Percentiles rank a stretch among this genome's conserved stretches.
These are phyloP conservation scores for Metarhizium humberi DNA, from an alignment of 2,329 filamentous ascomycete species.

Conservation along the genomic window DNA sequence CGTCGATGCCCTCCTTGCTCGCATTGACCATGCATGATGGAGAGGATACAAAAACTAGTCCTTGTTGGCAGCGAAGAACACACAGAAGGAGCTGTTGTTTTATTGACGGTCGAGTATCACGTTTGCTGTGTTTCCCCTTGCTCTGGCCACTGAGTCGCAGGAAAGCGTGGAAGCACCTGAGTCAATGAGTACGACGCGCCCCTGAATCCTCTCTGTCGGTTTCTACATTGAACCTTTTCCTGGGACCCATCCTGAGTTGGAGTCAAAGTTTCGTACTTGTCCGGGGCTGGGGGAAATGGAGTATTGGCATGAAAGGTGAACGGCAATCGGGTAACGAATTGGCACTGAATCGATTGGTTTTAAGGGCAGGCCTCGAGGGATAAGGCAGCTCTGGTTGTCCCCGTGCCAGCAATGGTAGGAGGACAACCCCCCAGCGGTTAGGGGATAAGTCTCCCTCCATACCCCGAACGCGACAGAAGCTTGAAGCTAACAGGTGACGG, in stretches of 20 bases:
- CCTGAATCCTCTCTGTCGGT: neutral
- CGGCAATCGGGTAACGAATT: neutral
- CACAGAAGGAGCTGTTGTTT: slow-evolving; percentile 53
- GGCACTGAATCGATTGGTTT: slow-evolving; percentile 9
- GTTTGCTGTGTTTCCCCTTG: neutral
- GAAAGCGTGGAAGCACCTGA: slow-evolving; percentile 2
- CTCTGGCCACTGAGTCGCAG: slow-evolving; percentile 3
- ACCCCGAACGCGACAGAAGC: neutral
- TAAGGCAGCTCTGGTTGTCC: slow-evolving; percentile 38
- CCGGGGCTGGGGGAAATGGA: slow-evolving; percentile 30
- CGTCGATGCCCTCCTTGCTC: slow-evolving; percentile 53
- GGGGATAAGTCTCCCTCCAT: slow-evolving; percentile 39
- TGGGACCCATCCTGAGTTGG: slow-evolving; percentile 87
- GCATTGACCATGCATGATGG: slow-evolving; percentile 29
- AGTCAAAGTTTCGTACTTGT: slow-evolving; percentile 92
- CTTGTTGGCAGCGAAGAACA: slow-evolving; percentile 74
- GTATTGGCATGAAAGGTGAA: neutral
- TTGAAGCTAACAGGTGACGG: slow-evolving; percentile 1
- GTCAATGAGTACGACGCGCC: neutral
- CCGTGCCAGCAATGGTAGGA: slow-evolving; percentile 41
- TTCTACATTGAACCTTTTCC: slow-evolving; percentile 19
- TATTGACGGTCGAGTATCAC: neutral
- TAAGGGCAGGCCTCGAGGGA: slow-evolving; percentile 27
- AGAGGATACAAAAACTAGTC: slow-evolving; percentile 95
- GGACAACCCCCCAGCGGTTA: slow-evolving; percentile 33